Evolutionary conservation across 345 rosid genomes (phyloP).

Genomic region (Salix viminalis): DNA sequence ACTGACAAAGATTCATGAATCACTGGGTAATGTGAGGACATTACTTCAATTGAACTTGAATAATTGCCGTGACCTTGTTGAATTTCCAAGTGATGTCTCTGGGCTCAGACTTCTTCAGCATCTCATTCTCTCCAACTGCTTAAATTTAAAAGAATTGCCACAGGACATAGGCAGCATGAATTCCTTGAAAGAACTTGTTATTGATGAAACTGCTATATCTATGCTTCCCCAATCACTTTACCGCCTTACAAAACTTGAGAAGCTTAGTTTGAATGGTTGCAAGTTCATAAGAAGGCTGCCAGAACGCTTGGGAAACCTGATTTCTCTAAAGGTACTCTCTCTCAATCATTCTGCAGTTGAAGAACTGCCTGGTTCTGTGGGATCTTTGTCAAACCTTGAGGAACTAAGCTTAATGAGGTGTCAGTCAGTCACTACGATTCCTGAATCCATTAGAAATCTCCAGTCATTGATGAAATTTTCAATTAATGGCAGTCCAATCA

Average conservation of each 20-base stretch:
- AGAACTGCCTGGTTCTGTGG: conserved; percentile 37
- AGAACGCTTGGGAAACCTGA: conserved; percentile 26
- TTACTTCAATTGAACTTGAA: conserved; percentile 38
- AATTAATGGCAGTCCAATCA: conserved; percentile 16
- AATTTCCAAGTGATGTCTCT: conserved; percentile 39
- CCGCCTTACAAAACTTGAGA: conserved; percentile 39
- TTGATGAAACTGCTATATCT: conserved; percentile 38
- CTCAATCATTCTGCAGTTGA: conserved; percentile 32
- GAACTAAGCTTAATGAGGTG: conserved; percentile 31
- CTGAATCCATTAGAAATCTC: conserved; percentile 39
- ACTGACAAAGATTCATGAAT: conserved; percentile 34
- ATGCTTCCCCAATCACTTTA: conserved; percentile 42
- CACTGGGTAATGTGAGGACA: conserved; percentile 32
- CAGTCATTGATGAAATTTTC: conserved; percentile 26
- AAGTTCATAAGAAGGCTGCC: conserved; percentile 31
- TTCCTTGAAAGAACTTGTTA: conserved; percentile 40
- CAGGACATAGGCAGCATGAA: conserved; percentile 36
- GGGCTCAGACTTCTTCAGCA: conserved; percentile 39
- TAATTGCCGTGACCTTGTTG: conserved; percentile 30
- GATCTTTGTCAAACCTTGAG: conserved; percentile 37
- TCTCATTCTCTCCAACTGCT: conserved; percentile 40
- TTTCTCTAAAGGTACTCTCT: conserved; percentile 33
- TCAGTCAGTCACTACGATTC: conserved; percentile 23
- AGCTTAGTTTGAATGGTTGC: conserved; percentile 35
- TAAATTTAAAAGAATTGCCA: conserved; percentile 36